Evolutionary conservation across 805 yeast species (phyloP).

Genomic region (Saturnispora sekii): DNA sequence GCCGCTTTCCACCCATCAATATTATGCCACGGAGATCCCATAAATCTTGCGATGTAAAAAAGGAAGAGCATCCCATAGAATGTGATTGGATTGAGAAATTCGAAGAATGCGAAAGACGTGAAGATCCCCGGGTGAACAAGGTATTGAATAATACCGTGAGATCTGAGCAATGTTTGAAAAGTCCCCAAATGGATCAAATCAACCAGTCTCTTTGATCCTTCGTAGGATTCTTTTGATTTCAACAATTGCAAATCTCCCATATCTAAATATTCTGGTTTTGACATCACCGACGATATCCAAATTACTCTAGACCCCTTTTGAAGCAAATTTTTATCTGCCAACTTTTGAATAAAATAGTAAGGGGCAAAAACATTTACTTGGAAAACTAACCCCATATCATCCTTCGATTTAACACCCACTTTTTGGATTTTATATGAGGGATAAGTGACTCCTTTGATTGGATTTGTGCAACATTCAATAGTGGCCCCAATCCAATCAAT

Average conservation of each 20-base stretch:
- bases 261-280: constrained; percentile 65
- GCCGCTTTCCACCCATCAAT: constrained; percentile 87
- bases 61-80: constrained; percentile 77
- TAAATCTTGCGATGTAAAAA: constrained; percentile 71
- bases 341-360: constrained; percentile 65
- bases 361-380: constrained; percentile 98
- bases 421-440: constrained; percentile 82
- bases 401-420: constrained; percentile 64
- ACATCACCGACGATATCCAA: constrained; percentile 83
- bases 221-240: constrained; percentile 61
- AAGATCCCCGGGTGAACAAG: constrained; percentile 92
- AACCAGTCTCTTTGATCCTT: constrained; percentile 81
- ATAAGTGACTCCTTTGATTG: constrained; percentile 75
- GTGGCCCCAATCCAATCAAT: constrained; percentile 78
- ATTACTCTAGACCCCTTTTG: constrained; percentile 43
- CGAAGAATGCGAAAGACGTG: constrained; percentile 69
- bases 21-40: constrained; percentile 86
- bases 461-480: constrained; percentile 53
- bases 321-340: constrained; percentile 40
- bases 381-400: constrained; percentile 79
- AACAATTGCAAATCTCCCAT: constrained; percentile 67
- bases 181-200: constrained; percentile 76
- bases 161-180: constrained; percentile 36
- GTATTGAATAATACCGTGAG: constrained; percentile 57
- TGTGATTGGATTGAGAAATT: constrained; percentile 67